These are phyloP conservation scores for Castanopsis chinensis DNA, from an alignment of 306 rosid species.

Conservation along the genomic window DNA sequence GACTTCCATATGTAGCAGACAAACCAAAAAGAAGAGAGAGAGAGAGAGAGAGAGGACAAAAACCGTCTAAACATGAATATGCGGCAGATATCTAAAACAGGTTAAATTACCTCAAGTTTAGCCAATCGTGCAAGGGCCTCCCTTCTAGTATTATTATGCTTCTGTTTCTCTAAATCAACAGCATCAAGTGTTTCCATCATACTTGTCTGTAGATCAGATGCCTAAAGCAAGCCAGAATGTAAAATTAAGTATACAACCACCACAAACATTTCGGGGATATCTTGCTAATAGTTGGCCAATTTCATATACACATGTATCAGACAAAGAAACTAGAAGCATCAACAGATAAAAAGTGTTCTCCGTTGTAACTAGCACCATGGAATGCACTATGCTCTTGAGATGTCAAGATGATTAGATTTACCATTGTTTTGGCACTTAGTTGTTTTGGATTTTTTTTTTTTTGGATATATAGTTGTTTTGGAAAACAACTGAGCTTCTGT, in stretches of 20 bases:
- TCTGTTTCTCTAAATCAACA: constrained; percentile 90
- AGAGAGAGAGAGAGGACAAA: constrained; percentile 4
- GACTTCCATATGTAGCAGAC: constrained; percentile 1
- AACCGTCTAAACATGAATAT: neutral
- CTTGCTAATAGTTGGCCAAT: neutral
- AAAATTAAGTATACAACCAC: constrained; percentile 13
- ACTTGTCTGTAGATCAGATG: constrained; percentile 78
- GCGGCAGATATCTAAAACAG: constrained; percentile 17
- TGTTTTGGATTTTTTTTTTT: neutral
- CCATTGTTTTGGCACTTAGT: too few relatives aligned
- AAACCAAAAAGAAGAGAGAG: neutral
- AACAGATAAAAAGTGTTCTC: neutral
- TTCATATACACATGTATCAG: neutral
- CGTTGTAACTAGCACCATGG: neutral
- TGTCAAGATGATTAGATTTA: neutral
- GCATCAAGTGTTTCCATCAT: constrained; percentile 99
- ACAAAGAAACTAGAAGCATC: neutral
- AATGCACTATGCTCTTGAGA: neutral
- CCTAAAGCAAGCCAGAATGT: constrained; percentile 46
- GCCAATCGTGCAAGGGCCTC: constrained; percentile 72
- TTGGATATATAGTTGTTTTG: neutral
- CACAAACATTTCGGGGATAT: neutral
- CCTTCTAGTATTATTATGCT: constrained; percentile 92
- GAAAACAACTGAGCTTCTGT: too few relatives aligned
- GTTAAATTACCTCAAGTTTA: constrained; percentile 70